These are phyloP conservation scores for Ampelocalamus luodianensis DNA, from an alignment of 176 grass and related monocot species.

Conservation along the genomic window DNA sequence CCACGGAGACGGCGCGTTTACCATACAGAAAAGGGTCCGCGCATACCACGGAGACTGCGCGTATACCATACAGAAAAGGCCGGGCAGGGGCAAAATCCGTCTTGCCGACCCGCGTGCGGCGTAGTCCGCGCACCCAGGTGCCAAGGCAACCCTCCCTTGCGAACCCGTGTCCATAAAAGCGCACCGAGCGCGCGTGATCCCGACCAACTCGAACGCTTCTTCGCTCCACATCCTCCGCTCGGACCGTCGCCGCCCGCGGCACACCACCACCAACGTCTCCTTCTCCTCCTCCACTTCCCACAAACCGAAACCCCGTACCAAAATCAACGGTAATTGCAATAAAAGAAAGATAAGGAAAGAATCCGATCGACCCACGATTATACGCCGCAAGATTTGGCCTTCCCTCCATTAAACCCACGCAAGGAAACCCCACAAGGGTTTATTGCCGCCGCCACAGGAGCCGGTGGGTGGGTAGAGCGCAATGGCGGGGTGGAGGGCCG, in stretches of 20 bases:
- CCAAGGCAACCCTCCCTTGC: background rate
- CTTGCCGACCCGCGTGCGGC: no score
- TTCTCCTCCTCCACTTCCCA: background rate
- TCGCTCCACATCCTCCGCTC: no score
- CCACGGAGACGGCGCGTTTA: no score
- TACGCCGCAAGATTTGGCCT: slow-evolving; percentile 1
- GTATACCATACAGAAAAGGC: no score
- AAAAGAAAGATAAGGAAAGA: background rate
- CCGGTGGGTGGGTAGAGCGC: background rate
- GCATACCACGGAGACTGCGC: no score
- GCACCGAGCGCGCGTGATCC: slow-evolving; percentile 1
- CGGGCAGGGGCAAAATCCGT: no score
- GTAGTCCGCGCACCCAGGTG: no score
- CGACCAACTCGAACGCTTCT: background rate
- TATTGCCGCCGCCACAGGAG: background rate
- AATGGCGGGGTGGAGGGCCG: slow-evolving; percentile 43
- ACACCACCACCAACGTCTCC: background rate
- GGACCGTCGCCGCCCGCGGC: background rate
- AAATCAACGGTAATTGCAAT: background rate
- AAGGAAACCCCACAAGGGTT: background rate
- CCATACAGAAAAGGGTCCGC: no score
- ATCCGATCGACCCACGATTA: background rate
- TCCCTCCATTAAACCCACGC: background rate
- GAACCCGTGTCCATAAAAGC: slow-evolving; percentile 23
- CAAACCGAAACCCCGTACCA: background rate